Percentiles rank a stretch among this genome's conserved stretches.
Conservation (phyloP, 2,329 filamentous ascomycete species). For the Cercospora sp. region DNA sequence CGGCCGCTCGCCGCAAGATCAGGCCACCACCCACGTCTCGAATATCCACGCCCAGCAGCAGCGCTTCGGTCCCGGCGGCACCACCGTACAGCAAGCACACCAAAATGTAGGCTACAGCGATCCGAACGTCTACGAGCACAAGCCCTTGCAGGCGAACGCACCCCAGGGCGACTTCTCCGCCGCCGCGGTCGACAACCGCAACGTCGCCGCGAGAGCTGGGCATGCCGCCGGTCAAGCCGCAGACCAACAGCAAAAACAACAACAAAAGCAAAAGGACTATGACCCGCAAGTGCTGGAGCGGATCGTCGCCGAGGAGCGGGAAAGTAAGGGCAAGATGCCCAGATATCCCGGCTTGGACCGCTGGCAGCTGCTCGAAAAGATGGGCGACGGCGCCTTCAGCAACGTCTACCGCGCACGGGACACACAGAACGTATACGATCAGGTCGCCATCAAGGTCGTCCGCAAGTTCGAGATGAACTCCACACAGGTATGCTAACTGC, state of each 20-base stretch:
- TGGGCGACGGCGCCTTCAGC: slow-evolving; percentile 98
- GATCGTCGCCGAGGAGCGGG: slow-evolving; percentile 88
- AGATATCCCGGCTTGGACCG: slow-evolving; percentile 80
- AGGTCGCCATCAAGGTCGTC: slow-evolving; percentile 97
- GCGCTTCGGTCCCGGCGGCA: slow-evolving; percentile 53
- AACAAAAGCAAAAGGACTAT: slow-evolving; percentile 49
- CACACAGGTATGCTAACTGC: slow-evolving; percentile 77
- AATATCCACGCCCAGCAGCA: slow-evolving; percentile 65
- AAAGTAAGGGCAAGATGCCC: slow-evolving; percentile 81
- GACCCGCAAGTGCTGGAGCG: slow-evolving; percentile 73
- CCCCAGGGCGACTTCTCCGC: slow-evolving; percentile 62
- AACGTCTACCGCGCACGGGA: slow-evolving; percentile 94
- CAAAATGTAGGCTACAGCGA: slow-evolving; percentile 56
- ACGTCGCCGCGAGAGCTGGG: slow-evolving; percentile 68
- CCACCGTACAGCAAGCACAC: slow-evolving; percentile 27
- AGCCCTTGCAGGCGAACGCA: slow-evolving; percentile 51
- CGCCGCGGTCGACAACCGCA: slow-evolving; percentile 61
- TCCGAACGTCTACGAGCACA: slow-evolving; percentile 62
- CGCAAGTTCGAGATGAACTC: slow-evolving; percentile 99
- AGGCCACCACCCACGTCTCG: slow-evolving; percentile 64
- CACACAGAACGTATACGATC: slow-evolving; percentile 65
- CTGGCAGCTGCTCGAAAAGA: slow-evolving; percentile 89
- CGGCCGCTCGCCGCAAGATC: slow-evolving; percentile 59
- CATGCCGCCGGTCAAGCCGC: slow-evolving; percentile 64
- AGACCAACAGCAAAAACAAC: slow-evolving; percentile 61